Evolutionary conservation across 805 yeast species (phyloP).

Genomic region (Nakazawaea molendinolei): DNA sequence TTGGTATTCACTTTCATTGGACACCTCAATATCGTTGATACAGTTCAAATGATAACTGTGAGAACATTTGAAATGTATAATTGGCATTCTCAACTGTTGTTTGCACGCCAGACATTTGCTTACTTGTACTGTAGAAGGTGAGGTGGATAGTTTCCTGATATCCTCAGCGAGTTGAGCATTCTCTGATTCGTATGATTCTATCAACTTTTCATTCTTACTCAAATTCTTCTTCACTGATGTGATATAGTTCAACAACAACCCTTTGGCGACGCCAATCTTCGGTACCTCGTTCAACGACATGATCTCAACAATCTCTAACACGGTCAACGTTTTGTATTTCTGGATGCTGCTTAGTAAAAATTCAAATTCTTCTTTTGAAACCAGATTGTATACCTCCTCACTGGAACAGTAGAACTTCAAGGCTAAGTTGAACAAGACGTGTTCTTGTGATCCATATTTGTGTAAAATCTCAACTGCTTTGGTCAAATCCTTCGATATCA

Average conservation of each 20-base stretch:
- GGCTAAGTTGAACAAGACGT: conserved; percentile 60
- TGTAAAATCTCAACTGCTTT: conserved; percentile 52
- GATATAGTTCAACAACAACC: conserved; percentile 57
- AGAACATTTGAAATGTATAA: conserved; percentile 75
- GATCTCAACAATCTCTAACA: conserved; percentile 70
- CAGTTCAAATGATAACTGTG: conserved; percentile 88
- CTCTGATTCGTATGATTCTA: conserved; percentile 62
- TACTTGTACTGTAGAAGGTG: conserved; percentile 51
- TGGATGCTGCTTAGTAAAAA: conserved; percentile 48
- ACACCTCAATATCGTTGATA: conserved; percentile 38
- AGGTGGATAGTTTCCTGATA: conserved; percentile 40
- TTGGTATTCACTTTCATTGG: conserved; percentile 22
- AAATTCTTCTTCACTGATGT: conserved; percentile 57
- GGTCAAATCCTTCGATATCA: conserved; percentile 49
- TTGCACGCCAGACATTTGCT: conserved; percentile 63
- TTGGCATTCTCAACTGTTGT: conserved; percentile 64
- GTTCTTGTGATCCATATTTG: conserved; percentile 54
- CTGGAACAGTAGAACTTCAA: conserved; percentile 56
- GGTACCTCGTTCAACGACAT: conserved; percentile 57
- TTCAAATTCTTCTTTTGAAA: conserved; percentile 45
- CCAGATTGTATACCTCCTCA: conserved; percentile 39
- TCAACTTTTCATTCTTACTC: conserved; percentile 57
- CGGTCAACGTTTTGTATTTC: conserved; percentile 49
- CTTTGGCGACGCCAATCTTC: conserved; percentile 66
- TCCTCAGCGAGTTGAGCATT: conserved; percentile 46